Evolutionary conservation across 2,329 filamentous ascomycete species (phyloP), one percentile per base, ranked within the genome.

Genomic region (Ceratocystis smalleyi): DNA sequence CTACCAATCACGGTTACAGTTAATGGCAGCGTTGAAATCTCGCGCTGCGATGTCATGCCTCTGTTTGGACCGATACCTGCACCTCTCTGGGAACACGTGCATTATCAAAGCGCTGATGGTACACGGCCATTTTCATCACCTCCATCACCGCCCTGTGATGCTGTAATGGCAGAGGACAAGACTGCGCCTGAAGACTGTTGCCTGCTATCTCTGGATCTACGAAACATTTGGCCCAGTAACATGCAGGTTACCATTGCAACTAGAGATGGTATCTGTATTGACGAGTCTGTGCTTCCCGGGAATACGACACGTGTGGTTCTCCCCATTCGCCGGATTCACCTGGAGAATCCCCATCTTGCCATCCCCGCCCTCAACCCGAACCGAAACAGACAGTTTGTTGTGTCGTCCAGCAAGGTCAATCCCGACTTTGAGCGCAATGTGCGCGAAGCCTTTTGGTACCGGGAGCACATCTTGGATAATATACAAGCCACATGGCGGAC

Each of bases 371-470:
- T 96, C 8, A 91, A 92, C 68, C 87, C 87, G 0, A 84, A 86
- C 0, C 84, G 87, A n/a, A 87, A 90, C 71, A 83, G 91, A n/a
- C 91, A 96, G 71, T 96, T 95, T 70, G 89, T 96, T 35, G 89
- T 96, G 54, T 94, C 88, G 73, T 83, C 85, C 17, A 85, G 83
- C 71, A 88, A 88, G 69, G 83, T 91, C 64, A 86, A 87, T 0
- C 88, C 89, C 0, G 89, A 94, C 68, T 82, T 81, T 54, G 91
- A 96, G 74, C 83, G 88, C 43, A 82, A 84, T 12, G 87, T 81
- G 67, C 81, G 91, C 62, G 90, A 96, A 74, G 84, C 86, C 0
- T 96, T 96, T 72, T 96, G 91, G 91, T 96, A 90, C 73, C 83
- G 91, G 17, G 88, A 95, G 72, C 84, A 83, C 71, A 80, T 96